Evolutionary conservation across 2,329 filamentous ascomycete species (phyloP), one percentile per base, ranked within the genome.

Genomic region (Bipolaris victoriae): DNA sequence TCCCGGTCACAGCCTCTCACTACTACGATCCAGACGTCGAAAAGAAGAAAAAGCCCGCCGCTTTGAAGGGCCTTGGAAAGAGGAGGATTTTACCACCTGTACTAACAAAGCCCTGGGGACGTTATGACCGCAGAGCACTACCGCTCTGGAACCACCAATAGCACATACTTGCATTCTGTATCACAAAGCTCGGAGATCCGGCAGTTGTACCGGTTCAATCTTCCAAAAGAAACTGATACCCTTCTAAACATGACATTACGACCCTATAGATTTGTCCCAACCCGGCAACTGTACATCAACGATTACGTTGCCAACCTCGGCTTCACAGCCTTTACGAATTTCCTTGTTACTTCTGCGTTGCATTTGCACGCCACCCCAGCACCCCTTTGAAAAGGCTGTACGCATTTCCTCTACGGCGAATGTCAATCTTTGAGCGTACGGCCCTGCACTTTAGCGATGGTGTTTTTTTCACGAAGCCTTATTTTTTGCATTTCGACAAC

Each of bases 1-100:
- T 83, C 68, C 80, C 71, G 64, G 76, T 84, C 31, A 78, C 74
- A 13, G 78, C 76, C 10, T 64, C 68, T 33, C 75, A 76, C 53
- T 65, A 63, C 50, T 76, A 76, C 54, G 71, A 76, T 48, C 74
- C 74, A 6, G 72, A 75, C 43, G 53, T 66, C 3, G 72, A 76
- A 54, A 75, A 68, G 61, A 75, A 70, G 65, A 74, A 71, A 48
- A 41, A 70, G 29, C 63, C 67, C 44, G 40, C 58, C 3, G 49
- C 48, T 7, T 29, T 43, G 7, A 51, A 58, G 37, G 52, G 31
- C 49, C 48, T 60, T 18, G 44, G 58, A 35, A 61, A 60, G 39
- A 64, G 55, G 54, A 43, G 41, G 49, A 43, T 53, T 37, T 22
- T 46, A 40, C 37, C 40, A 41, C 39, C 55, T 71, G 66, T 70